Evolutionary conservation across 2,329 filamentous ascomycete species (phyloP).

Genomic region (Aspergillus sojae): DNA sequence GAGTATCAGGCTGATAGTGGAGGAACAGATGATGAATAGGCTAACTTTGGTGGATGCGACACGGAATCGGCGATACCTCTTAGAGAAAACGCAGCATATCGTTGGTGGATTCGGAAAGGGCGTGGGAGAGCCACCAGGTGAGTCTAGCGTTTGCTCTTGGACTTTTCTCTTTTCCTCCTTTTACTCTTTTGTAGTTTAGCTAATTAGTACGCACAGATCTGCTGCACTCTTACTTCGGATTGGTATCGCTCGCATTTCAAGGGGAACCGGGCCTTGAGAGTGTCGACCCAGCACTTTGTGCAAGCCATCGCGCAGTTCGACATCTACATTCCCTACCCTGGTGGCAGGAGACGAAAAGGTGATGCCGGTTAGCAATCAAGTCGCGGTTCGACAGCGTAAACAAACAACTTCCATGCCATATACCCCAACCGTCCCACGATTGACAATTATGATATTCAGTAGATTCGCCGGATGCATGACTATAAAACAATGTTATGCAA

Average conservation of each 20-base stretch:
- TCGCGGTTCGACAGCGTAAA: not conserved
- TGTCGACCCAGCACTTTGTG: constrained; percentile 76
- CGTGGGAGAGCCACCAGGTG: constrained; percentile 68
- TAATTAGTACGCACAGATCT: constrained; percentile 56
- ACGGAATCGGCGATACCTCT: constrained; percentile 73
- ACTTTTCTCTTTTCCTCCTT: not conserved
- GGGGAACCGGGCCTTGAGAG: constrained; percentile 69
- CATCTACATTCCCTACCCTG: constrained; percentile 46
- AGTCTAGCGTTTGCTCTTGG: constrained; percentile 16
- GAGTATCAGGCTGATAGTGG: constrained; percentile 21
- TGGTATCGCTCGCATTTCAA: constrained; percentile 76
- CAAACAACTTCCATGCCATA: constrained; percentile 8
- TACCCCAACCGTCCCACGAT: constrained; percentile 3
- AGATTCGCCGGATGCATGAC: not conserved
- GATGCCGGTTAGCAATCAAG: constrained; percentile 2
- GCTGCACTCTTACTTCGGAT: constrained; percentile 85
- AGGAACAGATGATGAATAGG: constrained; percentile 59
- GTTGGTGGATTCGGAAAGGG: constrained; percentile 82
- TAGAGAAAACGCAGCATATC: constrained; percentile 82
- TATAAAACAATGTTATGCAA: constrained; percentile 10
- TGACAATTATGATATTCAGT: not conserved
- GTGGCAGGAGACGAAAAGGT: constrained; percentile 29
- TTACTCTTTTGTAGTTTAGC: not conserved
- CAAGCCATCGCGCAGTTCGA: constrained; percentile 57
- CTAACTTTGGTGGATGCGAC: constrained; percentile 59